These are phyloP conservation scores for Aspergillus sp. DNA, from an alignment of 2,329 filamentous ascomycete genomes.

Conservation along the genomic window DNA sequence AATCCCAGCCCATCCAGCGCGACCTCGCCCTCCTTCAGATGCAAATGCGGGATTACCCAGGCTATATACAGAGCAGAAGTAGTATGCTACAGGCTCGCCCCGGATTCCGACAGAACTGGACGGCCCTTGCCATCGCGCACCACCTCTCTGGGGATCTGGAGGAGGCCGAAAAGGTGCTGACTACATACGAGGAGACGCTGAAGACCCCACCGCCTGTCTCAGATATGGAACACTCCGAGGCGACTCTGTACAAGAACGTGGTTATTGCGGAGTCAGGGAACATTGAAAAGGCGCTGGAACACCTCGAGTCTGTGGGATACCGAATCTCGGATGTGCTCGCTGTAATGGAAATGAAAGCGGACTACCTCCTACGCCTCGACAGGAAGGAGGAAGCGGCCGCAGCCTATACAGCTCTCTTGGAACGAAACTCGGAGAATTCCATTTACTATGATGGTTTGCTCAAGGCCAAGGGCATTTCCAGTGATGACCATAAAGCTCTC, in stretches of 20 bases:
- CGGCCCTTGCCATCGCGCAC: slow-evolving; percentile 89
- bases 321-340: slow-evolving; percentile 79
- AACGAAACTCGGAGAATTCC: slow-evolving; percentile 84
- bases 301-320: slow-evolving; percentile 76
- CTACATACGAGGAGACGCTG: slow-evolving; percentile 88
- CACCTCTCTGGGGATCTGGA: slow-evolving; percentile 82
- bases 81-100: slow-evolving; percentile 85
- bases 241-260: slow-evolving; percentile 89
- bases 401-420: slow-evolving; percentile 77
- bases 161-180: slow-evolving; percentile 87
- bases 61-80: slow-evolving; percentile 85
- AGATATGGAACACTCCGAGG: slow-evolving; percentile 92
- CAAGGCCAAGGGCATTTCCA: slow-evolving; percentile 63
- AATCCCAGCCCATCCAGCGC: slow-evolving; percentile 87
- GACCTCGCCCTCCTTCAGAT: slow-evolving; percentile 91
- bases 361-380: slow-evolving; percentile 77
- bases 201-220: slow-evolving; percentile 73
- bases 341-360: slow-evolving; percentile 79
- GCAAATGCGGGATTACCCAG: slow-evolving; percentile 93
- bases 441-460: slow-evolving; percentile 81
- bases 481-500: slow-evolving; percentile 61
- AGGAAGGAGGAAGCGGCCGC: slow-evolving; percentile 76
- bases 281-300: slow-evolving; percentile 76
- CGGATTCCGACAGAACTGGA: slow-evolving; percentile 89
- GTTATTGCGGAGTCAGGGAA: slow-evolving; percentile 91